Conservation (phyloP, 78 protist genomes). For the Dictyostelium capitatum region DNA sequence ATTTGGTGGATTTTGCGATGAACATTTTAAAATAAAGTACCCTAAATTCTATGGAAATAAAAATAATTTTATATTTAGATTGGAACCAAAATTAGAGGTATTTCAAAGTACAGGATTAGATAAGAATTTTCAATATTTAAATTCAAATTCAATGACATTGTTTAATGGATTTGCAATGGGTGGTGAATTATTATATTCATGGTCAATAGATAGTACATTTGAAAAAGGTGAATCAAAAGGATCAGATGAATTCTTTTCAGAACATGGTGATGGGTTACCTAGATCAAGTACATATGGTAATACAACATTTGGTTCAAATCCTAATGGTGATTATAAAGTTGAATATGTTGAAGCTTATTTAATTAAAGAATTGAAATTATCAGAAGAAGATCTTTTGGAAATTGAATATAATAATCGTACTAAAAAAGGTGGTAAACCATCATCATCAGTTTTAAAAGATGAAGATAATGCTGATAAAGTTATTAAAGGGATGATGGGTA, state of each 20-base stretch:
- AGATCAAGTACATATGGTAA: slow-evolving; percentile 38
- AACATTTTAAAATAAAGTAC: slow-evolving; percentile 33
- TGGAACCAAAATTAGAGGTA: slow-evolving; percentile 24
- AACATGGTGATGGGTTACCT: background rate
- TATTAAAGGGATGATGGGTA: slow-evolving; percentile 46
- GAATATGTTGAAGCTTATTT: slow-evolving; percentile 51
- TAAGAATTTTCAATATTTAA: slow-evolving; percentile 46
- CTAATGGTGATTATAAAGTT: slow-evolving; percentile 1
- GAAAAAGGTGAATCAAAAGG: slow-evolving; percentile 51
- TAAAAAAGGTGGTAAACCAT: background rate
- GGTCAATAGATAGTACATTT: slow-evolving; percentile 24
- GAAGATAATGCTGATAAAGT: slow-evolving; percentile 58
- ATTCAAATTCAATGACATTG: slow-evolving; percentile 38
- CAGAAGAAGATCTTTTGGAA: slow-evolving; percentile 29
- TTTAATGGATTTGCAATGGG: slow-evolving; percentile 71
- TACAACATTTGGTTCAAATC: background rate
- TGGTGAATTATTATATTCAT: slow-evolving; percentile 53
- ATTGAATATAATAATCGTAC: background rate
- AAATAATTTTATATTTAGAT: slow-evolving; percentile 29
- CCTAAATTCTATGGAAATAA: slow-evolving; percentile 73
- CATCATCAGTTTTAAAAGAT: background rate
- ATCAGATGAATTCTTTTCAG: background rate
- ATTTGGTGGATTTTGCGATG: slow-evolving; percentile 70
- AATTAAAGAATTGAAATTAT: background rate
- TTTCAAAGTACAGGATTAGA: slow-evolving; percentile 32